Evolutionary conservation across 768 basidiomycete species (phyloP).

Genomic region (Macrolepiota dolichaula): DNA sequence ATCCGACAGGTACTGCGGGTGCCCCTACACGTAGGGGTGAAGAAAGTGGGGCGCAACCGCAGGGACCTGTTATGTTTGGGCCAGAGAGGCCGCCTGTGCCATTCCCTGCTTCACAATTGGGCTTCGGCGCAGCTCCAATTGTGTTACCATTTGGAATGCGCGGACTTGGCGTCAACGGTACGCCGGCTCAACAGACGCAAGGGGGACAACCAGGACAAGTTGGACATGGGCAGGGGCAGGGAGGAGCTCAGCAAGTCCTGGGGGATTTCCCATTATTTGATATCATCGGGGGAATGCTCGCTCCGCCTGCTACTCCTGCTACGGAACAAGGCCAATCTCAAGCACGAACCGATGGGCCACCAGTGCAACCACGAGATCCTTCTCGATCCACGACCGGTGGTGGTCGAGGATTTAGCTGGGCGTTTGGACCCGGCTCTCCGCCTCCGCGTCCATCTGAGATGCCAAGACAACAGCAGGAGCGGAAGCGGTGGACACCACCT

Average conservation of each 20-base stretch:
- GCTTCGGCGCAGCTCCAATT: background rate
- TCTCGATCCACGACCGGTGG: background rate
- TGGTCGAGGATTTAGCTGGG: background rate
- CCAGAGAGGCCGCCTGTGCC: constrained; percentile 4
- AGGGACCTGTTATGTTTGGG: background rate
- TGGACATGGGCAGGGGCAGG: background rate
- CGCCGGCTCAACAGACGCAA: background rate
- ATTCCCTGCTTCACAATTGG: background rate
- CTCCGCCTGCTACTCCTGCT: background rate
- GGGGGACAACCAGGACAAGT: background rate
- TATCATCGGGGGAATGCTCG: background rate
- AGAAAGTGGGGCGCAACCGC: background rate
- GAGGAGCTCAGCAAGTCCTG: background rate
- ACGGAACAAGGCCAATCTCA: background rate
- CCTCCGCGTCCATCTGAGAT: constrained; percentile 1
- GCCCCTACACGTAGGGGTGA: background rate
- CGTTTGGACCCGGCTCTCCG: background rate
- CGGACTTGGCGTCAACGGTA: background rate
- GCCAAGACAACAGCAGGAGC: constrained; percentile 19
- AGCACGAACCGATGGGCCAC: background rate
- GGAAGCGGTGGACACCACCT: constrained; percentile 57
- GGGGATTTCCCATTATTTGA: constrained; percentile 1
- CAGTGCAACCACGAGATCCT: background rate
- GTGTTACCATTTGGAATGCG: background rate
- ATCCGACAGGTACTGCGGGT: background rate